Percentiles rank a stretch among this genome's conserved stretches.
These are phyloP conservation scores for Pseudocercospora macadamiae DNA, from an alignment of 2,329 filamentous ascomycete genomes.

Conservation along the genomic window DNA sequence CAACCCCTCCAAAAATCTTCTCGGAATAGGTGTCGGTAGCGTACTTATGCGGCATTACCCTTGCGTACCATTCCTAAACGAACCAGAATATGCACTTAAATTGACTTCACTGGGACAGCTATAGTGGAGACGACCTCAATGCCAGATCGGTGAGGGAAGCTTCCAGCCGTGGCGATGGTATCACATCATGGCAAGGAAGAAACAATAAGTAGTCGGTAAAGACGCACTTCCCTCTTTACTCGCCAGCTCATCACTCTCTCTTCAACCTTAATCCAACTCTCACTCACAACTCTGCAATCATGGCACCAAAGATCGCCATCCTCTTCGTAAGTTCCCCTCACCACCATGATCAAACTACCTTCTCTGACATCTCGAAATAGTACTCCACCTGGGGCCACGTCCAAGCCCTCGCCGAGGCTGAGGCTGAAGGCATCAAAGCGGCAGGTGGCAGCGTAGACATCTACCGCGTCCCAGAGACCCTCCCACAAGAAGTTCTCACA, in stretches of 20 bases:
- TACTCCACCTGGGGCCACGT: constrained; percentile 65
- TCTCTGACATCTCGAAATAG: constrained; percentile 8
- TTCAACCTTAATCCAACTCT: not conserved
- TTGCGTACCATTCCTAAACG: not conserved
- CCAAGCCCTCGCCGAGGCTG: constrained; percentile 78
- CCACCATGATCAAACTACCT: not conserved
- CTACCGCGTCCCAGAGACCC: constrained; percentile 89
- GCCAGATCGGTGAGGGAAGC: not conserved
- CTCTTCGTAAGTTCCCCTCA: constrained; percentile 68
- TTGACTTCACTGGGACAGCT: not conserved
- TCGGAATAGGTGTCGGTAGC: not conserved
- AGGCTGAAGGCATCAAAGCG: constrained; percentile 86
- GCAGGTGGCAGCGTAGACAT: constrained; percentile 81
- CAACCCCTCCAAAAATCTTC: not conserved
- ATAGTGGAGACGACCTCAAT: not conserved
- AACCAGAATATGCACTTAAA: not conserved
- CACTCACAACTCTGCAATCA: constrained; percentile 45
- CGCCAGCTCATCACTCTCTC: not conserved
- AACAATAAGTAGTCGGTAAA: not conserved
- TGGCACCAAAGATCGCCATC: constrained; percentile 92
- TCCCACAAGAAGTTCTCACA: constrained; percentile 75
- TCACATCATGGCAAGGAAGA: not conserved
- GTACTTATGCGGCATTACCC: not conserved
- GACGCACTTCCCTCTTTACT: not conserved
- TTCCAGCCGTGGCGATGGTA: constrained; percentile 1